Conservation (phyloP, 495 filamentous ascomycete genomes). For the Astrocystis sublimbata region DNA sequence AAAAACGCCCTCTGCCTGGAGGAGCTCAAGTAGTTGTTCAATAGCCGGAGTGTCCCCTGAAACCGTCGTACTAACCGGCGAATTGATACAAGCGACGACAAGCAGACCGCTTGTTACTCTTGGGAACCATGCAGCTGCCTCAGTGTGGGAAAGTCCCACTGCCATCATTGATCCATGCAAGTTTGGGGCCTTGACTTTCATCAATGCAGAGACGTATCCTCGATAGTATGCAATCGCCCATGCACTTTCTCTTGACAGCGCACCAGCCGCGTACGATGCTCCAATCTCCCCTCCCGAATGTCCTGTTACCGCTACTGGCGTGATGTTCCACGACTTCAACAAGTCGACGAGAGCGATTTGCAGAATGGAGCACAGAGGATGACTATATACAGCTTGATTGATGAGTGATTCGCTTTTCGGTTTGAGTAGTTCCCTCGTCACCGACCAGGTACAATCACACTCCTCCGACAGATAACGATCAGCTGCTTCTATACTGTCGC, state of each 20-base stretch:
- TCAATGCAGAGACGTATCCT: constrained; percentile 25
- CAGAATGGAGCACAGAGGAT: constrained; percentile 45
- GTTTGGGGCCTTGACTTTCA: background rate
- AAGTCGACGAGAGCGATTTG: constrained; percentile 55
- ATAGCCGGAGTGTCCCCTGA: constrained; percentile 44
- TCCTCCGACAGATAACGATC: background rate
- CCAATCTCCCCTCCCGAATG: constrained; percentile 66
- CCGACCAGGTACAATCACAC: constrained; percentile 25
- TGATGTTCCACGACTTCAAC: constrained; percentile 49
- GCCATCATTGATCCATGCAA: constrained; percentile 46
- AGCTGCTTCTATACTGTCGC: constrained; percentile 21
- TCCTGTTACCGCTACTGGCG: constrained; percentile 50
- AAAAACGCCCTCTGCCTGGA: constrained; percentile 37
- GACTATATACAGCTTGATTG: constrained; percentile 35
- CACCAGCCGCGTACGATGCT: constrained; percentile 46
- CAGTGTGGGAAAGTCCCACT: constrained; percentile 35
- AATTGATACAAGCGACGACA: constrained; percentile 51
- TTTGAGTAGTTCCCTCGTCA: constrained; percentile 31
- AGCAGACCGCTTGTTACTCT: constrained; percentile 22
- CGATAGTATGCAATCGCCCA: constrained; percentile 51
- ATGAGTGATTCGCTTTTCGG: constrained; percentile 24
- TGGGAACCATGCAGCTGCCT: constrained; percentile 28
- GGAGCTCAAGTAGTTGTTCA: constrained; percentile 28
- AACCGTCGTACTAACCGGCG: constrained; percentile 47
- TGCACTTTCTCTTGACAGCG: constrained; percentile 41